phyloP scores from a whole-genome alignment of 1,139 yeast genomes.

The Candida labiduridarum region DNA sequence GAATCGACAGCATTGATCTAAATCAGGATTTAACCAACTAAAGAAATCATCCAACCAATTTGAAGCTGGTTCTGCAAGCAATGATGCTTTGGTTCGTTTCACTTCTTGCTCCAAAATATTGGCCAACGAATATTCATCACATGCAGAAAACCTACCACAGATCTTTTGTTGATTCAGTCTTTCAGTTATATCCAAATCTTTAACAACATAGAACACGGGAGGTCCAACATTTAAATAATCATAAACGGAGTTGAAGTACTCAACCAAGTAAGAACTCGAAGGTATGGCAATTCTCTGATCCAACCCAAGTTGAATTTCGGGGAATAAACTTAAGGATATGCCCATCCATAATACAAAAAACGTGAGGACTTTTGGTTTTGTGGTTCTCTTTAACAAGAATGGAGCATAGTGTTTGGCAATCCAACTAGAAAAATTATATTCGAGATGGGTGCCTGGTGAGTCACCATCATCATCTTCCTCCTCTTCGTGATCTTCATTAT shows the following conservation, averaged over 20 bases:
- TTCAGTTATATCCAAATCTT: conserved; percentile 61
- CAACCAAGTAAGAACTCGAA: conserved; percentile 72
- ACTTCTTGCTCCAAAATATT: conserved; percentile 89
- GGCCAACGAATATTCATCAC: conserved; percentile 75
- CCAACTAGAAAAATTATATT: conserved; percentile 29
- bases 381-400: conserved; percentile 49
- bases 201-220: conserved; percentile 82
- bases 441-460: conserved; percentile 19
- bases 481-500: neutral
- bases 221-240: conserved; percentile 83
- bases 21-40: conserved; percentile 81
- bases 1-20: conserved; percentile 83
- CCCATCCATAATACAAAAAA: conserved; percentile 67
- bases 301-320: conserved; percentile 72
- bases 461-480: conserved; percentile 16
- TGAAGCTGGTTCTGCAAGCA: conserved; percentile 79
- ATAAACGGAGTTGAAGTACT: conserved; percentile 78
- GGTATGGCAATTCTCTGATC: conserved; percentile 93
- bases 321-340: conserved; percentile 66
- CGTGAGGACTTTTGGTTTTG: conserved; percentile 51
- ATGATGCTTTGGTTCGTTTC: conserved; percentile 62
- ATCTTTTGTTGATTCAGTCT: conserved; percentile 66
- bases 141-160: conserved; percentile 87
- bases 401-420: conserved; percentile 48
- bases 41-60: conserved; percentile 93